Evolutionary conservation across 176 grass and related monocot species (phyloP), one percentile per base, ranked within the genome.

Genomic region (Secale cereale): DNA sequence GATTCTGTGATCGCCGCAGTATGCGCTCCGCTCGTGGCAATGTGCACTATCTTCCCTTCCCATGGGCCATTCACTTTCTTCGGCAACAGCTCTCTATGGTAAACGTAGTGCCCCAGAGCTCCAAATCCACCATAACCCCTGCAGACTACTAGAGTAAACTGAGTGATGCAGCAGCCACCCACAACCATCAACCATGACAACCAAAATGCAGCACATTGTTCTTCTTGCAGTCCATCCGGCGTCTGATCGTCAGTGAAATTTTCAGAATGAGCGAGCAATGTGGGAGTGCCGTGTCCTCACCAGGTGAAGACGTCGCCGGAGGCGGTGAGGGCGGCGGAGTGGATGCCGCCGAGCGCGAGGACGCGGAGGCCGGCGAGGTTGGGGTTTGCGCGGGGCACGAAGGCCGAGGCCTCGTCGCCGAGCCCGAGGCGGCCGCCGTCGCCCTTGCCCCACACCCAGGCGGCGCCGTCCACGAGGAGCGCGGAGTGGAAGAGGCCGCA

Each of bases 91-190:
- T 99, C 97, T 76, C 91, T 96, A 35, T 91, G 91, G 79, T 99
- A 96, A 52, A 94, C 97, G 45, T 89, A 90, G 82, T 99, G 97
- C 15, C 97, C 97, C 45, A 96, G 80, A 92, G 97, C 97, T 89
- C 97, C 97, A 89, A 99, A 99, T 54, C 97, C 97, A 86, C 93
- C 97, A 82, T 96, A 96, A 83, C 97, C 97, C 97, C 94, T 99
- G 91, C 88, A 96, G 86, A 78, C 97, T 99, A 94, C 88, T 54
- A 76, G 73, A 92, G 82, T 77, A 87, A 94, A 89, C 85, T 91
- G 84, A 98, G 88, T 90, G 91, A 82, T 88, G 84, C 52, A 36
- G 90, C 79, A 56, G 88, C 86, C 79, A 88, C 6, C 39, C 35
- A 7, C 70, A 75, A 75, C 28, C 43, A 48, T 50, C 43, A 19